A percentile compares a stretch with the other conserved stretches of the same genome.
Evolutionary conservation across 2,329 filamentous ascomycete species (phyloP).

Genomic region (Cytospora piceicola): DNA sequence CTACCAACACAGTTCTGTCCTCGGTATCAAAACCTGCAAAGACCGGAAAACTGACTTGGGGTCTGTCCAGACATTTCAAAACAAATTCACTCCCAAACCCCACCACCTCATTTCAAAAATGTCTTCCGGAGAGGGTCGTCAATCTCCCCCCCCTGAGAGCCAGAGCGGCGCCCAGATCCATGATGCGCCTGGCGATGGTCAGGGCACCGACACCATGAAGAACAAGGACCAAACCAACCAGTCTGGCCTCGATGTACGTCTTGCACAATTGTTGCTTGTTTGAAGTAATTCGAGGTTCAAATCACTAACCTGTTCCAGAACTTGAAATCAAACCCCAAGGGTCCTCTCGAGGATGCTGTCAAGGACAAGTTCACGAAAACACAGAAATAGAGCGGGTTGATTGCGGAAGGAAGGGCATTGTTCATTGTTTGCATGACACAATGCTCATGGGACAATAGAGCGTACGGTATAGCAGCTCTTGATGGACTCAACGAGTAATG

Average conservation of each 20-base stretch:
- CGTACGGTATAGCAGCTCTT: not conserved
- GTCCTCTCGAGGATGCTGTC: conserved; percentile 63
- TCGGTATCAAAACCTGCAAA: not conserved
- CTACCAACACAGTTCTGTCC: not conserved
- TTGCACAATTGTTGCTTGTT: not conserved
- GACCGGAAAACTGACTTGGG: not conserved
- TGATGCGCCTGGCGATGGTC: conserved; percentile 59
- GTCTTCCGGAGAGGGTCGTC: conserved; percentile 66
- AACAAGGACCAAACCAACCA: conserved; percentile 59
- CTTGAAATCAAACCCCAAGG: conserved; percentile 68
- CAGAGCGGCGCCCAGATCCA: conserved; percentile 68
- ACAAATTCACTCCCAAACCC: not conserved
- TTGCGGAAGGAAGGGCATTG: not conserved
- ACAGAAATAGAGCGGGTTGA: conserved; percentile 16
- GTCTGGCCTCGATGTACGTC: conserved; percentile 54
- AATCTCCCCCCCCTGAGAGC: conserved; percentile 76
- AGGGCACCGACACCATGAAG: conserved; percentile 59
- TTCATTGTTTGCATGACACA: not conserved
- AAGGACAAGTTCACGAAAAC: conserved; percentile 57
- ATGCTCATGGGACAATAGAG: not conserved
- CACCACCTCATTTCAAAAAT: conserved; percentile 52
- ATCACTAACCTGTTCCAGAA: conserved; percentile 41
- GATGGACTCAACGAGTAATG: not conserved
- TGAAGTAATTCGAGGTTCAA: conserved; percentile 17
- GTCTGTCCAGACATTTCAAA: not conserved